Evolutionary conservation across 495 filamentous ascomycete species (phyloP).

Genomic region (Aspergillus bertholletiae): DNA sequence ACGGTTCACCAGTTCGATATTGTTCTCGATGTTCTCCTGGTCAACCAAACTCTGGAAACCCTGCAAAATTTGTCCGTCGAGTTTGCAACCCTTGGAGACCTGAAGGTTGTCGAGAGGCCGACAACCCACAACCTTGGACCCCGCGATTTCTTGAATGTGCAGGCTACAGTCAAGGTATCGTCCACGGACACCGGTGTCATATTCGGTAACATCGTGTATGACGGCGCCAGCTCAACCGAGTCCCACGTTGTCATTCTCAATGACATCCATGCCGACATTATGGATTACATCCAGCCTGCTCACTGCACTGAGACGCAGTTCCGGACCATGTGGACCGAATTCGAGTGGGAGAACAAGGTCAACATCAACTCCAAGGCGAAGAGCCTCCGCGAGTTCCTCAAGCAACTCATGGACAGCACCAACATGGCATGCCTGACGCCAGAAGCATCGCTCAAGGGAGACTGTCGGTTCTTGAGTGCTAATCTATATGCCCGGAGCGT

Average conservation of each 20-base stretch:
- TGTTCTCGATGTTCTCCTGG: conserved; percentile 91
- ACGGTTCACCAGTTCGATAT: conserved; percentile 99
- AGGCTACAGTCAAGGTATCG: conserved; percentile 98
- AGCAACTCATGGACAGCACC: conserved; percentile 93
- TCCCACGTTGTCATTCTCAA: conserved; percentile 98
- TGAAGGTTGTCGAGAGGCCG: conserved; percentile 96
- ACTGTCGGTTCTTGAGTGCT: conserved; percentile 96
- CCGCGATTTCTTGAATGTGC: conserved; percentile 95
- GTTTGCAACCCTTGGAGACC: conserved; percentile 94
- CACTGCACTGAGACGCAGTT: conserved; percentile 97
- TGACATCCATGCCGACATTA: conserved; percentile 98
- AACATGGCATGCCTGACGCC: conserved; percentile 99
- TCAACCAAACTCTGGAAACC: conserved; percentile 97
- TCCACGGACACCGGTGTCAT: conserved; percentile 99
- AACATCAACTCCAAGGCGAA: conserved; percentile 98
- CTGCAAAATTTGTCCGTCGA: conserved; percentile 96
- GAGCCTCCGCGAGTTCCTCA: conserved; percentile 85
- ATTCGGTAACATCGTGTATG: conserved; percentile 98
- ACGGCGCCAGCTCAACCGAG: conserved; percentile 91
- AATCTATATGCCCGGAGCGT: conserved; percentile 97
- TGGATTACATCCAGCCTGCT: conserved; percentile 99
- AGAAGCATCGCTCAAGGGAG: conserved; percentile 92
- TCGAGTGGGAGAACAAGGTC: conserved; percentile 99
- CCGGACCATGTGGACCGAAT: conserved; percentile 99
- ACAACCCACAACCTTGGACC: conserved; percentile 93